Evolutionary conservation across 768 basidiomycete genomes (phyloP).

Genomic region (Collybia nuda): DNA sequence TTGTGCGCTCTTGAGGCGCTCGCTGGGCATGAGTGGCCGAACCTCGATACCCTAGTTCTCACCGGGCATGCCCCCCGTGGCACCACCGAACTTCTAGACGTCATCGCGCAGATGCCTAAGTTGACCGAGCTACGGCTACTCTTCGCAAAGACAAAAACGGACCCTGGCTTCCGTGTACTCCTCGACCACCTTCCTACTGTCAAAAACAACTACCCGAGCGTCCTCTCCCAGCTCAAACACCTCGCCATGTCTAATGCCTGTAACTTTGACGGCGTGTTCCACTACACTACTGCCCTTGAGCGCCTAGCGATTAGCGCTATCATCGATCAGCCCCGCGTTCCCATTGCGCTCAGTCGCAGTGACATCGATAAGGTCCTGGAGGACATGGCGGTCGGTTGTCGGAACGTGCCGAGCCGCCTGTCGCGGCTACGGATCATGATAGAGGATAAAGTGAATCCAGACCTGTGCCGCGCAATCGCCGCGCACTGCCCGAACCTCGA

Average conservation of each 20-base stretch:
- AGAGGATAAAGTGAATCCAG: conserved; percentile 36
- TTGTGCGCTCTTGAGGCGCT: conserved; percentile 31
- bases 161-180: conserved; percentile 24
- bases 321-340: conserved; percentile 32
- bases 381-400: conserved; percentile 24
- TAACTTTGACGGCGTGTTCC: conserved; percentile 26
- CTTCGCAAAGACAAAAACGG: conserved; percentile 28
- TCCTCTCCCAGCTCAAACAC: conserved; percentile 28
- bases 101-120: conserved; percentile 34
- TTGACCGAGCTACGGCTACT: conserved; percentile 31
- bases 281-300: conserved; percentile 28
- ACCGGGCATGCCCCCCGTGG: conserved; percentile 37
- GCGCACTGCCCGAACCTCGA: conserved; percentile 34
- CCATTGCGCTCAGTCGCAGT: conserved; percentile 30
- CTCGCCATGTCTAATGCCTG: conserved; percentile 40
- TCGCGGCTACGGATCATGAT: conserved; percentile 35
- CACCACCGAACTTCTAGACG: conserved; percentile 26
- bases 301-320: conserved; percentile 35
- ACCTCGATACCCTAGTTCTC: conserved; percentile 34
- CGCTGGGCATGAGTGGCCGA: conserved; percentile 30
- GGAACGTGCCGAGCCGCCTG: conserved; percentile 15
- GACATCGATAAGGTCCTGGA: conserved; percentile 31
- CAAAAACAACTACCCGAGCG: conserved; percentile 17
- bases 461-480: conserved; percentile 29
- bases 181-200: conserved; percentile 16